phyloP scores from a whole-genome alignment of 768 basidiomycete genomes.

The Lepiota subincarnata region DNA sequence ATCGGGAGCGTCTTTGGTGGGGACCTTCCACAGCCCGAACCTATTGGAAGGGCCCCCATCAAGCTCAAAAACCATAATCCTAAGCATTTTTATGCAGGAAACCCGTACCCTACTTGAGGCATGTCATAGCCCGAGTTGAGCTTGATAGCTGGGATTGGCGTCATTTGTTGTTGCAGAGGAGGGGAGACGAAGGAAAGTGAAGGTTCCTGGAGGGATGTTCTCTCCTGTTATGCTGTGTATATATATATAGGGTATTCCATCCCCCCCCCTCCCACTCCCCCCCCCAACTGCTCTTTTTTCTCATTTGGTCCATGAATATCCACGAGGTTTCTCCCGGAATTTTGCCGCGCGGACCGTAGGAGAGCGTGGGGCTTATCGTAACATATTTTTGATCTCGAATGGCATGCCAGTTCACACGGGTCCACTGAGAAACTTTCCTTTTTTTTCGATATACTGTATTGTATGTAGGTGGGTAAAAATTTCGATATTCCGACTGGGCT shows the following conservation, averaged over 20 bases:
- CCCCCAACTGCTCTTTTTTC: not conserved
- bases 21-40: slow-evolving; percentile 36
- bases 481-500: no score
- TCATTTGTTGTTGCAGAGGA: slow-evolving; percentile 3
- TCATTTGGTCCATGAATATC: not conserved
- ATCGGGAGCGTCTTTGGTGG: slow-evolving; percentile 55
- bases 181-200: not conserved
- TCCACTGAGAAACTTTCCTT: no score
- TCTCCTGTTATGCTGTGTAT: not conserved
- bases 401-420: no score
- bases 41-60: slow-evolving; percentile 13
- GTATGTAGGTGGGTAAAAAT: no score
- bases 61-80: not conserved
- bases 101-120: slow-evolving; percentile 13
- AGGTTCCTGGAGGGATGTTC: not conserved
- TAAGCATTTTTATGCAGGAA: not conserved
- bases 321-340: slow-evolving; percentile 5
- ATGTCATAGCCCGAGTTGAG: slow-evolving; percentile 13
- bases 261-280: no score
- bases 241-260: not conserved
- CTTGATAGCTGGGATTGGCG: slow-evolving; percentile 12
- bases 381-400: not conserved
- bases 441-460: no score
- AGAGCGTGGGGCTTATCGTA: not conserved
- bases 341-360: slow-evolving; percentile 9